Evolutionary conservation across 192 early-diverging fungal genomes (phyloP), one percentile per base, ranked within the genome.

Genomic region (Entomortierella chlamydospora): DNA sequence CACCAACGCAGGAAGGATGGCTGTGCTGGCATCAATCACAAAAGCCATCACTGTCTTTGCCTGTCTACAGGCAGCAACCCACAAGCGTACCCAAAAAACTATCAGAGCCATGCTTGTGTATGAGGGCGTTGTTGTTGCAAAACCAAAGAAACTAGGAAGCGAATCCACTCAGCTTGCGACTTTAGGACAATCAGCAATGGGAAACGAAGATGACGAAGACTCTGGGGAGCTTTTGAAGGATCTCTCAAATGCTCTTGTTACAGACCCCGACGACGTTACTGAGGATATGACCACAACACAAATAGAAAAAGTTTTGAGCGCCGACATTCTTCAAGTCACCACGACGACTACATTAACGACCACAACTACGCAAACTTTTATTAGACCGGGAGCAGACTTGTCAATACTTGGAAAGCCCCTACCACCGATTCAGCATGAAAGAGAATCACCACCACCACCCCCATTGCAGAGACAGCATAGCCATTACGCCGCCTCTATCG

Each of bases 1-100:
- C 29, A 83, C 86, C 20, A 86, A 90, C 67, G 70, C 87, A 30
- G 92, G 92, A 8, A 85, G 86, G 28, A 84, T 96, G 64, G 85
- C 88, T 26, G 88, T 91, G 41, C 73, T 93, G 26, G 87, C 93
- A 29, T 84, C 91, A 20, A 76, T 96, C 18, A 85, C 94, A 17
- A 96, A 96, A 68, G 93, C 95, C 2, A 63, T 98, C 29, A 92
- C 92, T 0, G 93, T 94, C 8, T 98, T 93, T 85, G 92, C 92
- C 0, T 90, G 93, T 60, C 78, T 96, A n/a, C 94, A 95, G 68
- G 86, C 90, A 22, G 92, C 94, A 17, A 96, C 92, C 12, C 89
- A 89, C 60, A 85, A 89, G 8, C 86, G 90, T 17, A 83, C 80
- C 15, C 74, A 87, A 56, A 64, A 80, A 58, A 72, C 80, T 52